Conservation (phyloP, 192 early-diverging fungal genomes). For the Umbelopsis ramanniana region DNA sequence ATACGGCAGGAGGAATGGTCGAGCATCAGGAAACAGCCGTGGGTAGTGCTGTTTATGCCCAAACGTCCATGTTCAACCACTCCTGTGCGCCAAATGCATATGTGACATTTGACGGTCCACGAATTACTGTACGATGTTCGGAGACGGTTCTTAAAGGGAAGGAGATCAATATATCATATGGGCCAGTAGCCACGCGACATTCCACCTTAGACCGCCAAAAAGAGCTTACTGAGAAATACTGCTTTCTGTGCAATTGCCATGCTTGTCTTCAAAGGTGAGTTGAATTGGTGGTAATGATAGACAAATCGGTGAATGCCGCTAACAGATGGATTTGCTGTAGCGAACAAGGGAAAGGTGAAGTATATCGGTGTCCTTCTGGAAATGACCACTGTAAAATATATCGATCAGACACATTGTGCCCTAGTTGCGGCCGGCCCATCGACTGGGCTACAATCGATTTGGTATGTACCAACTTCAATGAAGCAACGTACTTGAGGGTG, state of each 20-base stretch:
- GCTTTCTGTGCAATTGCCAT: neutral
- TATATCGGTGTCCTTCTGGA: neutral
- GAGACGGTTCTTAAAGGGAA: neutral
- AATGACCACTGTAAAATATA: neutral
- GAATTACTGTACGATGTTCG: neutral
- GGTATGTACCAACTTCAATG: neutral
- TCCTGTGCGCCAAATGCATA: constrained; percentile 14
- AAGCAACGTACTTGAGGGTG: too few species aligned
- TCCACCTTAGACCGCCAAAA: neutral
- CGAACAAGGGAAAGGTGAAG: neutral
- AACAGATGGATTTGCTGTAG: neutral
- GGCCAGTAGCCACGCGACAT: neutral
- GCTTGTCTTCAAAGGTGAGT: neutral
- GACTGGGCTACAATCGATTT: neutral
- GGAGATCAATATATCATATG: constrained; percentile 10
- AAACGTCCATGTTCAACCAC: constrained; percentile 18
- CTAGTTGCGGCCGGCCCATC: neutral
- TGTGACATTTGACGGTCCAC: neutral
- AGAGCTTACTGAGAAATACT: neutral
- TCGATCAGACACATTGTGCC: neutral
- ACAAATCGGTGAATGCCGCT: neutral
- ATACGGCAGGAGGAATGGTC: neutral
- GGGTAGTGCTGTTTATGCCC: neutral
- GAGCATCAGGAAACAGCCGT: neutral
- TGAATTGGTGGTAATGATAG: neutral